Evolutionary conservation across 495 filamentous ascomycete species (phyloP), one percentile per base, ranked within the genome.

Genomic region (Lentithecium fluviatile): DNA sequence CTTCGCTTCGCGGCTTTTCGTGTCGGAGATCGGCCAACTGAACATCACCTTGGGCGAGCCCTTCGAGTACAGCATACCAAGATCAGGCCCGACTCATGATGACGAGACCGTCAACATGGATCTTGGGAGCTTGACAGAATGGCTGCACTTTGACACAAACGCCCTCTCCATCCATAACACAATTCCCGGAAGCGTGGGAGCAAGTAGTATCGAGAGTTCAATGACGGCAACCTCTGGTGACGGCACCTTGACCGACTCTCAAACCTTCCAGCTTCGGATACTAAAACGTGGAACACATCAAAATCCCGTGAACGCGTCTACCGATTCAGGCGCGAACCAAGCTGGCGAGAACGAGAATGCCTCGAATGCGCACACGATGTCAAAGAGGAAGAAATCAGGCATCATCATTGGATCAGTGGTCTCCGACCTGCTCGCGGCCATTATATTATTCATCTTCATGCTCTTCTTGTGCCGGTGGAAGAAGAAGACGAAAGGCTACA

Each of bases 141-240:
- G 90, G 91, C 75, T 94, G 10, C 76, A 74, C 1, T 89, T 89
- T 61, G 81, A 88, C 64, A 49, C 79, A 11, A 69, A 67, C 10
- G 82, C 79, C 38, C 71, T 79, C 58, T 79, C 77, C 2, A 74
- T 95, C 5, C 80, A 74, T 20, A 90, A 91, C 6, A 75, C 79
- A 12, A 83, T 88, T 21, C 89, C 91, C 1, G 61, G 61, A 0
- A 73, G 78, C 29, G 48, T 77, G 7, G 60, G 72, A 10, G 71
- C 79, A 3, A 21, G 51, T 17, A 42, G 50, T 36, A 51, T 73
- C 17, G 21, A 60, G 20, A 69, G 46, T 3, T 64, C 52, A 8
- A 25, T 74, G 25, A 66, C 57, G 12, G 70, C 64, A 17, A 62
- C 13, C 4, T 53, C 56, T 1, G 21, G 15, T 20, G 53, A 54